phyloP scores from a whole-genome alignment of 2,329 filamentous ascomycete genomes.

The Chaetomiaceae sp. region DNA sequence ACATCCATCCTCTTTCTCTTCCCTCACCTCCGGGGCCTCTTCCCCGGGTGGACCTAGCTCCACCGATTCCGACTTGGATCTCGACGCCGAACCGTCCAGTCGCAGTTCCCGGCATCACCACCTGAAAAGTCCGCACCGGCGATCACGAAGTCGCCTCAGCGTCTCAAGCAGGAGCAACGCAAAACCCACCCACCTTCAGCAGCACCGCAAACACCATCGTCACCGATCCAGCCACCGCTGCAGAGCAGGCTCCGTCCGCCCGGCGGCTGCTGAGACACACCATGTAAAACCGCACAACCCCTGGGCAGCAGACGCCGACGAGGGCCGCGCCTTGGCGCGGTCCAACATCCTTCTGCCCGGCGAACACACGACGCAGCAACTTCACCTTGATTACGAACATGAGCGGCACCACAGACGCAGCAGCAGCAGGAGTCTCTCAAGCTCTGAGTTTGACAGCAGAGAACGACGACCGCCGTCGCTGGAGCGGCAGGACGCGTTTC shows the following conservation, averaged over 20 bases:
- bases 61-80: neutral
- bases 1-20: neutral
- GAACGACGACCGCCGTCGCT: constrained; percentile 37
- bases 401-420: neutral
- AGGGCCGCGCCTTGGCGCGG: constrained; percentile 18
- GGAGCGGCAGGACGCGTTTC: constrained; percentile 45
- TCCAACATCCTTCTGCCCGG: constrained; percentile 19
- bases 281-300: neutral
- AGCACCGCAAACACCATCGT: neutral
- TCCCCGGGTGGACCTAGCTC: neutral
- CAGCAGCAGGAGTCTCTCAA: neutral
- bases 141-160: too few species aligned
- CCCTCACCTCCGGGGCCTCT: neutral
- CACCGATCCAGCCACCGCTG: neutral
- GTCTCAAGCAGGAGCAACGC: neutral
- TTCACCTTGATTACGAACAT: neutral
- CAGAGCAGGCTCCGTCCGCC: neutral
- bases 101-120: neutral
- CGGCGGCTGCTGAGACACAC: neutral
- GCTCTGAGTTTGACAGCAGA: neutral
- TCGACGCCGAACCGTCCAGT: neutral
- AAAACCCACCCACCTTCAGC: too few species aligned
- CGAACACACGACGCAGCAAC: constrained; percentile 25
- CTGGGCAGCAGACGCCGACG: constrained; percentile 11
- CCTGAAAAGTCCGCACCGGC: neutral